Percentiles rank a stretch among this genome's conserved stretches.
Evolutionary conservation across 2,329 filamentous ascomycete genomes (phyloP).

Genomic region (Cryphonectria nitschkei): DNA sequence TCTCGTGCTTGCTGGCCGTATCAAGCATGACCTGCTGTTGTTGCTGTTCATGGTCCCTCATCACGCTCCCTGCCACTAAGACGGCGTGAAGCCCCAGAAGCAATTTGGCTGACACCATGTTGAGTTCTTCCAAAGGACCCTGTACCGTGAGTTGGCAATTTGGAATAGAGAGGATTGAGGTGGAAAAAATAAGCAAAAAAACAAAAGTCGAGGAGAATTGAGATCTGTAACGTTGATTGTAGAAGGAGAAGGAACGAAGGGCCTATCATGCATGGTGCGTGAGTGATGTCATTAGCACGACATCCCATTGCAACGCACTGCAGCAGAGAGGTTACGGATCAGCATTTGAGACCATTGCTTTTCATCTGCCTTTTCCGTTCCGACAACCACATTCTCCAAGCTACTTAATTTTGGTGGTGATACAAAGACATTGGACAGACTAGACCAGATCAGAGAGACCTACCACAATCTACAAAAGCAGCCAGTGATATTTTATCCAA

Average conservation of each 20-base stretch:
- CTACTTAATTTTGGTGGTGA: background rate
- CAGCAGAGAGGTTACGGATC: background rate
- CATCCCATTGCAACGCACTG: background rate
- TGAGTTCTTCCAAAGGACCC: background rate
- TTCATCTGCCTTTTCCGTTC: background rate
- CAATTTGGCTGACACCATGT: constrained; percentile 5
- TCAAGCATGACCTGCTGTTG: background rate
- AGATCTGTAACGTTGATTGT: background rate
- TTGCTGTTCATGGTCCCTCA: constrained; percentile 13
- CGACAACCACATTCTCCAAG: background rate
- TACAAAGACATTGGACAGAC: background rate
- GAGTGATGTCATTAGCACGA: constrained; percentile 25
- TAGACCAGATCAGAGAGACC: background rate
- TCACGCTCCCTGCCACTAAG: background rate
- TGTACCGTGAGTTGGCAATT: background rate
- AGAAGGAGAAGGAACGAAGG: background rate
- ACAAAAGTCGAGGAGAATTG: background rate
- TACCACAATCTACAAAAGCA: background rate
- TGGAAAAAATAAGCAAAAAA: background rate
- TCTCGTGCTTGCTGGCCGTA: background rate
- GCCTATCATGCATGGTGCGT: background rate
- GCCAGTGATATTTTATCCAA: background rate
- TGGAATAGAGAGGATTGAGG: background rate
- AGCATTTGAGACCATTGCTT: background rate
- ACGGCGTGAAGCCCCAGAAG: background rate